Evolutionary conservation across 208 protist species (phyloP).

Genomic region (Angomonas desouzai): DNA sequence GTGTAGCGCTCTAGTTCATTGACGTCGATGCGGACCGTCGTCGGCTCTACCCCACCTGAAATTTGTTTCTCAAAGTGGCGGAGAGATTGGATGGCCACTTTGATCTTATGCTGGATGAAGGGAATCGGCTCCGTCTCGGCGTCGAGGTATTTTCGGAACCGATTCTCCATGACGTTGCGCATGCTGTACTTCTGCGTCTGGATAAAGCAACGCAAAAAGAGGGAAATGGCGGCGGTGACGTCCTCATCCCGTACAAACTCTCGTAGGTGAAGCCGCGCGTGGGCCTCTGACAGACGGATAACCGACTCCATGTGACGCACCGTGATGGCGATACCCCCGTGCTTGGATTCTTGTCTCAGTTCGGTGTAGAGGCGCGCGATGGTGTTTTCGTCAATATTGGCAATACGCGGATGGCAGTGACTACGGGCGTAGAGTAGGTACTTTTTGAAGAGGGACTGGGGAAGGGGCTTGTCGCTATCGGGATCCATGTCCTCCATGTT

Average conservation of each 20-base stretch:
- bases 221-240: constrained; percentile 96
- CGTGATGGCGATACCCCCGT: constrained; percentile 96
- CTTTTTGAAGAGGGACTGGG: constrained; percentile 96
- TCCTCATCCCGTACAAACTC: constrained; percentile 96
- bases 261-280: constrained; percentile 97
- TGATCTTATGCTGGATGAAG: constrained; percentile 85
- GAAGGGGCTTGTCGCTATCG: constrained; percentile 76
- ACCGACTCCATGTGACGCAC: constrained; percentile 99
- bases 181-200: constrained; percentile 93
- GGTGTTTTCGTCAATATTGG: constrained; percentile 92
- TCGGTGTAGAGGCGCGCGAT: constrained; percentile 96
- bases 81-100: constrained; percentile 69
- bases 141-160: constrained; percentile 86
- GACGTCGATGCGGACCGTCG: constrained; percentile 70
- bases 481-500: constrained; percentile 82
- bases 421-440: constrained; percentile 98
- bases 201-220: constrained; percentile 98
- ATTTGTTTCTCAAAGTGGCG: constrained; percentile 83
- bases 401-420: constrained; percentile 90
- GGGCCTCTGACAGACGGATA: constrained; percentile 97
- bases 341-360: constrained; percentile 93
- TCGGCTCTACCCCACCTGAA: constrained; percentile 75
- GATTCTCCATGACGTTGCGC: constrained; percentile 81
- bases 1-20: constrained; percentile 79
- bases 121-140: constrained; percentile 81